These are phyloP conservation scores for Solanum pinnatisectum DNA, from an alignment of 257 asterid genomes.

Conservation along the genomic window DNA sequence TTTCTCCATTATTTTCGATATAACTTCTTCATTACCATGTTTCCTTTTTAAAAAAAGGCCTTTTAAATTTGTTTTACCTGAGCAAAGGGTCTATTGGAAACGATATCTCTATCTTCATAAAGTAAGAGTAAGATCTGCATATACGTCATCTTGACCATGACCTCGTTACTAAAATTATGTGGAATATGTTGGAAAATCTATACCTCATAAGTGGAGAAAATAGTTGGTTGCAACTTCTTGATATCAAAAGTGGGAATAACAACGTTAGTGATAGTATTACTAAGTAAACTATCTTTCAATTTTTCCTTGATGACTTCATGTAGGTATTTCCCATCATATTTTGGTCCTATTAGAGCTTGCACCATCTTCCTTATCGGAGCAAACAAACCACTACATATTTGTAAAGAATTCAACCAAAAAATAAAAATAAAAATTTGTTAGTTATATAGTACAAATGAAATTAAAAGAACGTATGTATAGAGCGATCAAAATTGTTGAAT, in stretches of 20 bases:
- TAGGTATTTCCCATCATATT: constrained; percentile 34
- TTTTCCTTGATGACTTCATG: constrained; percentile 22
- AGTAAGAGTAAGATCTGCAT: no score
- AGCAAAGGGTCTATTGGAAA: not conserved
- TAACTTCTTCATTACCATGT: no score
- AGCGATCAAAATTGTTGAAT: not conserved
- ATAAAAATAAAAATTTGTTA: not conserved
- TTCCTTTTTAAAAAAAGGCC: no score
- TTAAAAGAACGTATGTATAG: no score
- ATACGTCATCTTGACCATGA: not conserved
- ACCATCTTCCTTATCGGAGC: constrained; percentile 1
- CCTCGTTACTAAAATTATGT: no score
- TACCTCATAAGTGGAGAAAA: constrained; percentile 45
- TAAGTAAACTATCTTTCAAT: constrained; percentile 22
- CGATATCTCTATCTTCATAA: no score
- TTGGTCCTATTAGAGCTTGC: constrained; percentile 17
- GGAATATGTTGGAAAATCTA: not conserved
- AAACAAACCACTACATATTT: constrained; percentile 16
- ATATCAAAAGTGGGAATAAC: constrained; percentile 47
- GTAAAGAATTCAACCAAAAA: not conserved
- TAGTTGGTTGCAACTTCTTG: constrained; percentile 27
- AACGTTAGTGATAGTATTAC: constrained; percentile 30
- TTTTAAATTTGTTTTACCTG: not conserved
- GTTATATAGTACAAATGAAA: not conserved
- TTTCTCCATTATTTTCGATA: no score